Evolutionary conservation across 768 basidiomycete species (phyloP), one percentile per base, ranked within the genome.

Genomic region (Mycena kentingensis): DNA sequence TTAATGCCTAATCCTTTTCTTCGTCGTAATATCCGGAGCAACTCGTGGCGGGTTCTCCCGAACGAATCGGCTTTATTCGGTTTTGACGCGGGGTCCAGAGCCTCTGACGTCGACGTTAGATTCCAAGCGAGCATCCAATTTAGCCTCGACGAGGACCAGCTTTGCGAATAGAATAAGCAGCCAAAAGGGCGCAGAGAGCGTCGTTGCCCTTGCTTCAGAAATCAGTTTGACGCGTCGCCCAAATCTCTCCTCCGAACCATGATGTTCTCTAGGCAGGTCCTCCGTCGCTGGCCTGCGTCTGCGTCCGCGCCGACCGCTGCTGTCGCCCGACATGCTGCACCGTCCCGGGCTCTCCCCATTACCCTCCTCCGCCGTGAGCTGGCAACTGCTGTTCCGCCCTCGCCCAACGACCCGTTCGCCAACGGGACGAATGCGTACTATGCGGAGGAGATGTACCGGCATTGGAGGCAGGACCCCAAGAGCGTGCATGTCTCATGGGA

Each of bases 371-470:
- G 58, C 26, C 74, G 74, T 60, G 58, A 65, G 28, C 58, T 83
- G 49, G 83, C 84, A 22, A 82, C 75, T 28, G 67, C 72, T 0
- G 53, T 61, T 22, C 67, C 81, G 21, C 89, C 88, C 2, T 90
- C 89, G 2, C 73, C 87, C 19, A 90, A 90, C 61, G 90, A 93
- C 67, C 78, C 80, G 7, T 97, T 98, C 68, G 95, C 94, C 12
- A 96, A 92, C 52, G 94, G 93, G 35, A 94, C 89, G 35, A 98
- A 97, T 72, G 79, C 93, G 21, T 94, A 96, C 76, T 98, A 98
- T 67, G 89, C 88, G 18, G 95, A 91, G 63, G 93, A 96, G 71
- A 98, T 98, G 96, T 98, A 96, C 73, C 82, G 84, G 60, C 84
- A 87, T 61, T 93, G 91, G 92, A 82, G 80, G 69, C 80, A 90